Base-by-base conservation (phyloP, 768 basidiomycete species). In the Kwoniella dendrophila region DNA sequence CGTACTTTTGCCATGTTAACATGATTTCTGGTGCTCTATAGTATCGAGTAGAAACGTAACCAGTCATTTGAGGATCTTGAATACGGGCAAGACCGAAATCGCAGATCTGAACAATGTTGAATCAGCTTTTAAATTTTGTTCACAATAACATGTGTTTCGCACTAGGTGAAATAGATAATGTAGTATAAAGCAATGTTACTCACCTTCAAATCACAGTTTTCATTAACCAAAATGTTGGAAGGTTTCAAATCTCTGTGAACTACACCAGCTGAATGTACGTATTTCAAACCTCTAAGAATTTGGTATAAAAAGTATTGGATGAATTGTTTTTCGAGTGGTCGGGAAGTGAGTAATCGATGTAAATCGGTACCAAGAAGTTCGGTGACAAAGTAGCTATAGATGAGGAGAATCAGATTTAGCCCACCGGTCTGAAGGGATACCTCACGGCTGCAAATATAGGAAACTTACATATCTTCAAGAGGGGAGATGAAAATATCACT, bases 1-100 rank as follows among this genome's bases (percentile, higher is more conserved):
- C 95, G 82, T 99, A 99, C 83, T 98, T 98, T 80, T 99, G 96
- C 96, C 96, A 99, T 38, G 96, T 99, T 77, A 99, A 85, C 96
- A 99, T 99, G 82, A 99, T 99, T 81, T 99, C 96, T 4, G 96
- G 96, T 5, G 96, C 96, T 53, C 96, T 89, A 79, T 99, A 99
- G 82, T 99, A 99, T 69, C 96, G 85, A 53, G 96, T 99, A 59
- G 96, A 98, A 64, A 98, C 96, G 77, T 98, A 99, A 65, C 96
- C 96, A 1, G 96, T 99, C 96, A 99, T 99, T 79, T 99, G 96
- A 4, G 95, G 95, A 78, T 99, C 96, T 80, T 98, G 96, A 67
- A 99, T 94, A 54, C 96, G 90, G 34, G 96, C 96, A 40, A 99
- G 84, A 62, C 96, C 96, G 80, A 99, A 99, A 80, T 99, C 96